Base-by-base conservation (phyloP, 805 yeast species). In the Lachancea thermotolerans region DNA sequence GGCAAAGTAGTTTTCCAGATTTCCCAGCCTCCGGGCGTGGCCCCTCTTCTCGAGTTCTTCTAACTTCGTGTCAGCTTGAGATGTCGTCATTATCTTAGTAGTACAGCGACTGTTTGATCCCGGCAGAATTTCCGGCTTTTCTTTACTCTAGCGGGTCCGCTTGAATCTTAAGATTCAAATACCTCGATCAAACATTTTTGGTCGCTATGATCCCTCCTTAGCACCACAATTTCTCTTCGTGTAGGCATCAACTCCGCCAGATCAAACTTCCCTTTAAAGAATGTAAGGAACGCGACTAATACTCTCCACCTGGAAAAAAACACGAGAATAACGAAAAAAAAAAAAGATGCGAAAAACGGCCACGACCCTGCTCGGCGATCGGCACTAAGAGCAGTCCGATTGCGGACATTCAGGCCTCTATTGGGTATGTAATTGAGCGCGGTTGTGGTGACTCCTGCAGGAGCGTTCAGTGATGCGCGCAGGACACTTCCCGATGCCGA, bases 1-100 rank as follows among this genome's bases (percentile, higher is more conserved):
- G 1, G 59, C 62, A 43, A 60, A 58, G 45, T 52, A 53, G 41
- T 56, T 52, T 44, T 60, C 64, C 28, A 59, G 29, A 39, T 51
- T 55, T 10, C 62, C 65, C 54, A 59, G 47, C 14, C 56, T 54
- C 46, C 65, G 53, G 2, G 60, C 60, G 51, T 60, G 65, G 16
- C 63, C 42, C 17, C 37, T 34, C 17, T 28, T 28, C 17, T 39
- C 28, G 7, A 35, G n/a, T 21, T 10, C 28, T 6, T 32, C 47
- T 39, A 37, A n/a, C 17, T 33, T 18, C 15, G 25, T 15, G 7
- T n/a, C 29, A 16, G 34, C 12, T 14, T 15, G 17, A 15, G 15
- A 11, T 14, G 14, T 14, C 8, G 33, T 30, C 33, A 30, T 30
- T 5, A 30, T 30, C 6, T 21, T 21, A 7, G 25, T 21, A 21